Base-by-base conservation (phyloP, 352 stramenopile genomes). In the Pythium chondricola region DNA sequence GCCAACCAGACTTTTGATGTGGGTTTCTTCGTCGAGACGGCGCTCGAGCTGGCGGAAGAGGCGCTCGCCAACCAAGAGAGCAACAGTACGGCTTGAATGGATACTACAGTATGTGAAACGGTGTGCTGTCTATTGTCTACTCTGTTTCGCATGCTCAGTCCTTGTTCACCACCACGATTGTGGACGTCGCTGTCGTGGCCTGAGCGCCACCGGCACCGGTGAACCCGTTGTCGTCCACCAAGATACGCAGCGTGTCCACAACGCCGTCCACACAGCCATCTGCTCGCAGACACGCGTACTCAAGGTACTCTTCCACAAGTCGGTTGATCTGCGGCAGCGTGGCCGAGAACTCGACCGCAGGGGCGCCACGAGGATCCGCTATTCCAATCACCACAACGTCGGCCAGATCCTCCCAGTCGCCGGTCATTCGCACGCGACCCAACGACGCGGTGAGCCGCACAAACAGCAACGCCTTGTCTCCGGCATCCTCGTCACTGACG, bases 1-100 rank as follows among this genome's bases (percentile, higher is more conserved):
- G 40, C 25, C 24, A 46, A 46, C 37, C 57, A 63, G 17, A 64
- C 59, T 13, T 90, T 94, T 52, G 80, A 94, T 58, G 83, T 75
- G 43, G 63, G 66, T 1, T 91, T 91, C 61, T 94, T 94, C 44
- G 69, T 91, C 27, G 78, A 94, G 42, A 91, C 88, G 50, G 82
- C 80, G 32, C 39, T 78, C 38, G 83, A 94, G 56, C 60, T 94
- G 25, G 83, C 76, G 11, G 71, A 92, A 18, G 83, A 94, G 54
- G 65, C 63, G 31, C 58, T 67, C 17, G 44, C 39, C 22, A 44
- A 22, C 30, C 40, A 43, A 42, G 49, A 46, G 31, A 72, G 39
- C 22, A 56, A 21, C 42, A 58, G 29, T 32, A 69, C n/a, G n/a
- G n/a, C n/a, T n/a, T n/a, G n/a, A n/a, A n/a, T n/a, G n/a, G n/a